These are phyloP conservation scores for Petasospora fabianii DNA, from an alignment of 1,139 yeast genomes.

Conservation along the genomic window DNA sequence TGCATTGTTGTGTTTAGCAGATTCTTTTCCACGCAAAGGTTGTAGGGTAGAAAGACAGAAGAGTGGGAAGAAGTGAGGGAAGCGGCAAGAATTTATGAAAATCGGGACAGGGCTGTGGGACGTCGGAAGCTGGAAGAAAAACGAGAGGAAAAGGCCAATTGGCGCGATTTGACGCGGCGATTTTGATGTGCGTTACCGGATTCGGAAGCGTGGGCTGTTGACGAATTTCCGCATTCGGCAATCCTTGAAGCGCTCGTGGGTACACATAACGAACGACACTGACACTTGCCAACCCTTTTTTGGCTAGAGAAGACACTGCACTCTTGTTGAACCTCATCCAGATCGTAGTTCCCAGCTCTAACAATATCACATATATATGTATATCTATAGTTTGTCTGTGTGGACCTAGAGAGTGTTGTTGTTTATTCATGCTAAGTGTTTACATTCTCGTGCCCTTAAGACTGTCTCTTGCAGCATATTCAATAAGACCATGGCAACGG, in stretches of 20 bases:
- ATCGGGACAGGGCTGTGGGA: slow-evolving; percentile 5
- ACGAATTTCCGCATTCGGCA: slow-evolving; percentile 1
- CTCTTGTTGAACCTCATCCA: not conserved
- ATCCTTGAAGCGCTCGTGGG: not conserved
- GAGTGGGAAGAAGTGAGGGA: too few relatives aligned
- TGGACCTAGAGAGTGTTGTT: not conserved
- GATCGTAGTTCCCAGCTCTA: not conserved
- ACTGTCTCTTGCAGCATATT: not conserved
- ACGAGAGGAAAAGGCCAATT: slow-evolving; percentile 1
- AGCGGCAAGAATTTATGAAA: slow-evolving; percentile 13
- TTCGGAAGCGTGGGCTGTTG: slow-evolving; percentile 2
- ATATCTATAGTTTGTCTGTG: not conserved
- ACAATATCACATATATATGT: not conserved
- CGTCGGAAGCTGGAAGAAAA: slow-evolving; percentile 4
- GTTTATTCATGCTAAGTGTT: not conserved
- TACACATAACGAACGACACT: not conserved
- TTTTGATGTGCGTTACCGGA: not conserved
- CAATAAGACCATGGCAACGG: not conserved
- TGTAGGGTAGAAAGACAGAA: slow-evolving; percentile 7
- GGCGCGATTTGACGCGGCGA: slow-evolving; percentile 1
- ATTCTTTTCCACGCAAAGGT: not conserved
- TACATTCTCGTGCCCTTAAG: not conserved
- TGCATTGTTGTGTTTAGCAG: slow-evolving; percentile 36
- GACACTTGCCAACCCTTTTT: not conserved
- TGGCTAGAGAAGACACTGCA: not conserved